phyloP scores from a whole-genome alignment of 441 rosid genomes.

The Biscutella laevigata region DNA sequence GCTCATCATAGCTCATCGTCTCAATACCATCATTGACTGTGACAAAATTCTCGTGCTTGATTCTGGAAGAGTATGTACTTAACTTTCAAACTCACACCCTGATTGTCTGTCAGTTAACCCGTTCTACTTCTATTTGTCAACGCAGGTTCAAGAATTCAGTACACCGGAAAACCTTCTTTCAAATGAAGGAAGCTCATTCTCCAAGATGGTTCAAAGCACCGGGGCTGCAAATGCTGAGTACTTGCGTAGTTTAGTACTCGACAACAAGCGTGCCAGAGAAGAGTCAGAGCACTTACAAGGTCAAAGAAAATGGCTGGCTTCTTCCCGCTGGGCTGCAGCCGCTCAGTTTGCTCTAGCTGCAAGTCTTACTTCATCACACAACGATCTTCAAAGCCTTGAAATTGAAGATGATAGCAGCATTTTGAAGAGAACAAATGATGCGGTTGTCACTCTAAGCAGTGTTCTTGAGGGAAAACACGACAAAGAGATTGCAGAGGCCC shows the following conservation, averaged over 20 bases:
- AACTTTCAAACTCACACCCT: not conserved
- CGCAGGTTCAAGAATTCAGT: constrained; percentile 76
- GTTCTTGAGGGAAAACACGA: constrained; percentile 86
- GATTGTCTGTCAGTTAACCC: not conserved
- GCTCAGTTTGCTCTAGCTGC: constrained; percentile 81
- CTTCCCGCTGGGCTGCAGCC: constrained; percentile 97
- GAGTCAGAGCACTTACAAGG: constrained; percentile 16
- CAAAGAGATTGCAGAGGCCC: constrained; percentile 61
- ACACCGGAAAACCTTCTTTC: constrained; percentile 65
- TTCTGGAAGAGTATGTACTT: constrained; percentile 60
- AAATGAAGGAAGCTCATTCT: constrained; percentile 66
- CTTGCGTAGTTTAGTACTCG: constrained; percentile 67
- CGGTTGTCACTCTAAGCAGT: constrained; percentile 73
- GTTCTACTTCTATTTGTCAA: not conserved
- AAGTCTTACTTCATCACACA: constrained; percentile 82
- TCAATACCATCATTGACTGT: constrained; percentile 86
- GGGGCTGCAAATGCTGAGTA: constrained; percentile 91
- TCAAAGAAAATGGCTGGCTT: constrained; percentile 51
- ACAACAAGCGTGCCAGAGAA: constrained; percentile 23
- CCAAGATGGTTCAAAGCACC: constrained; percentile 90
- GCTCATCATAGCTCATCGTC: constrained; percentile 90
- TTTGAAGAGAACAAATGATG: constrained; percentile 80
- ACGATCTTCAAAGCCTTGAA: constrained; percentile 71
- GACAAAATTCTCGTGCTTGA: constrained; percentile 75
- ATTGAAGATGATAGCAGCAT: constrained; percentile 55